These are phyloP conservation scores for Leccinum imitatum DNA, from an alignment of 768 basidiomycete species.

Conservation along the genomic window DNA sequence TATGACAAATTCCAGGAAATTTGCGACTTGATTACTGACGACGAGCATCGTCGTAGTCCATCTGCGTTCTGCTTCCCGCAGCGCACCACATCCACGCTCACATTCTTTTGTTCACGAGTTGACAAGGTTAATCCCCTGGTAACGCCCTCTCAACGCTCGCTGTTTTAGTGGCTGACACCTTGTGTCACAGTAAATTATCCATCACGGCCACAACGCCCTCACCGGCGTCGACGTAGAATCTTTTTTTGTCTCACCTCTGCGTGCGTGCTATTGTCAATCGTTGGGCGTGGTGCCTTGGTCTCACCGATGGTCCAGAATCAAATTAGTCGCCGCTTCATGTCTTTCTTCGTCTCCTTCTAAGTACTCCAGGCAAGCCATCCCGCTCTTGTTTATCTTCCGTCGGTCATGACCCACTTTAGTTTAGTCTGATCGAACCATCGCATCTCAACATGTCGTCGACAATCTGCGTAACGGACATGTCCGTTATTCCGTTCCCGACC, in stretches of 20 bases:
- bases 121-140: constrained; percentile 7
- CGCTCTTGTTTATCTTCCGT: background rate
- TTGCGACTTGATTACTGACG: constrained; percentile 19
- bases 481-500: constrained; percentile 29
- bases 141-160: background rate
- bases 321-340: constrained; percentile 19
- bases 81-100: constrained; percentile 2
- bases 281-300: constrained; percentile 6
- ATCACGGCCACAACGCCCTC: constrained; percentile 6
- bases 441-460: constrained; percentile 21
- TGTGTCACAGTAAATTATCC: constrained; percentile 20
- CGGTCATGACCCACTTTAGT: background rate
- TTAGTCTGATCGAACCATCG: constrained; percentile 4
- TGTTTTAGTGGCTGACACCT: constrained; percentile 10
- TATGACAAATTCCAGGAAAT: constrained; percentile 26
- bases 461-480: constrained; percentile 24
- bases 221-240: constrained; percentile 4
- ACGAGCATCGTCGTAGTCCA: constrained; percentile 11
- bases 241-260: constrained; percentile 1
- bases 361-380: constrained; percentile 5
- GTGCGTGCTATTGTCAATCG: constrained; percentile 12
- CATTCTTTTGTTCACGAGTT: constrained; percentile 20
- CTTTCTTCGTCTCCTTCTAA: constrained; percentile 18
- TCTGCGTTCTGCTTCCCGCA: constrained; percentile 1
- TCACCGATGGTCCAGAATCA: constrained; percentile 16